Conservation (phyloP, 208 protist species). For the Leishmania braziliensis region DNA sequence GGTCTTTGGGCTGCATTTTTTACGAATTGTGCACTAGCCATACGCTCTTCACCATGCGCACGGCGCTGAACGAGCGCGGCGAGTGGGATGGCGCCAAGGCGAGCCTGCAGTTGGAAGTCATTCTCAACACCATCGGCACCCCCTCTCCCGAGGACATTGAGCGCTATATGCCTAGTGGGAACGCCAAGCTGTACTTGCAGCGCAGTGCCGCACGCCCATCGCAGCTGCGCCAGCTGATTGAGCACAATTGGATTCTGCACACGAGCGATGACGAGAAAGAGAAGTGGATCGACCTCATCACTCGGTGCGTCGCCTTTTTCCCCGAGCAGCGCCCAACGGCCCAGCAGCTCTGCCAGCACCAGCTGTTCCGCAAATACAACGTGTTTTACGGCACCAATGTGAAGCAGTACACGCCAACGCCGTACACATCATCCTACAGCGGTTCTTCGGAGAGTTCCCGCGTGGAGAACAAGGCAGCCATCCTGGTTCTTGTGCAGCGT, state of each 20-base stretch:
- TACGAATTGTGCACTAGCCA: conserved; percentile 92
- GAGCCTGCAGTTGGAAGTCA: conserved; percentile 80
- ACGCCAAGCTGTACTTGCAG: conserved; percentile 82
- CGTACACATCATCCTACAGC: conserved; percentile 50
- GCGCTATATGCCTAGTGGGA: conserved; percentile 73
- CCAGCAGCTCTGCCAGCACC: conserved; percentile 66
- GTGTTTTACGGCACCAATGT: conserved; percentile 80
- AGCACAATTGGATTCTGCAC: conserved; percentile 57
- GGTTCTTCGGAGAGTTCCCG: conserved; percentile 32
- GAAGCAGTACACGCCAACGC: conserved; percentile 42
- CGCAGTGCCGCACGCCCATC: conserved; percentile 59
- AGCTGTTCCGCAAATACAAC: conserved; percentile 66
- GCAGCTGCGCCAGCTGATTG: conserved; percentile 51
- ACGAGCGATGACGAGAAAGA: conserved; percentile 38
- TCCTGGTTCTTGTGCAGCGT: conserved; percentile 47
- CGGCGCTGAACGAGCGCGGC: conserved; percentile 69
- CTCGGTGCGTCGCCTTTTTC: conserved; percentile 78
- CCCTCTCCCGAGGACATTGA: conserved; percentile 66
- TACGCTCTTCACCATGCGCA: conserved; percentile 92
- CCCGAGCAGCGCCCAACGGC: conserved; percentile 79
- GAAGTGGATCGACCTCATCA: conserved; percentile 82
- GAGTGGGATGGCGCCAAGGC: conserved; percentile 81
- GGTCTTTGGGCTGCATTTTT: conserved; percentile 95
- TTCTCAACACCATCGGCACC: conserved; percentile 81
- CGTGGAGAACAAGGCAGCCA: conserved; percentile 62